phyloP scores from a whole-genome alignment of 106 monocot species.

The Dioscorea alata region DNA sequence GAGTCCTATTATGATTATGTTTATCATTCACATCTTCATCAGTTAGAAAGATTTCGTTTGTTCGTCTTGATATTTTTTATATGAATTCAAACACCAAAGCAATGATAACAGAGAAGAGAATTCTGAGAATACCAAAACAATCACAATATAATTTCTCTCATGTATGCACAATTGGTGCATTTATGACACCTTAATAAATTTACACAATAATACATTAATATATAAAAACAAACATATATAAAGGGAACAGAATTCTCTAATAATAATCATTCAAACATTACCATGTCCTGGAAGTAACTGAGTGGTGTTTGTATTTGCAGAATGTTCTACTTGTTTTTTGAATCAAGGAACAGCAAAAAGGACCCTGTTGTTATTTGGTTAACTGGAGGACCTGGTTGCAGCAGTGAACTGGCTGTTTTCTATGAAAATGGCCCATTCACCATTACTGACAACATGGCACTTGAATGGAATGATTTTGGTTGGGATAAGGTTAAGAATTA shows the following conservation, averaged over 20 bases:
- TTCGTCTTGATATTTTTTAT: too few species aligned
- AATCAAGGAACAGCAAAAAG: conserved; percentile 52
- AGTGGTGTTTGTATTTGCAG: conserved; percentile 17
- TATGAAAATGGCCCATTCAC: conserved; percentile 74
- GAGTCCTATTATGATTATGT: background rate
- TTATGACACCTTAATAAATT: too few species aligned
- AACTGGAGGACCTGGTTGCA: conserved; percentile 83
- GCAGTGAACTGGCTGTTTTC: conserved; percentile 77
- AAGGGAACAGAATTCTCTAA: too few species aligned
- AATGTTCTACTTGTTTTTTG: conserved; percentile 82
- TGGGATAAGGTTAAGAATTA: conserved; percentile 61
- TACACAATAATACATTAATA: too few species aligned
- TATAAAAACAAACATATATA: too few species aligned
- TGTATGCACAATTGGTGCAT: too few species aligned
- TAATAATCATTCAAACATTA: background rate
- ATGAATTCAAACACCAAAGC: too few species aligned
- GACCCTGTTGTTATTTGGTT: conserved; percentile 91
- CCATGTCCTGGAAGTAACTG: background rate
- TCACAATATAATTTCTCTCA: too few species aligned
- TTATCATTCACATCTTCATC: too few species aligned
- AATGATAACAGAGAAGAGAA: too few species aligned
- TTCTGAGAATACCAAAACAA: too few species aligned
- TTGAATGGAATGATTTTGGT: conserved; percentile 67
- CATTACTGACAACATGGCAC: conserved; percentile 51
- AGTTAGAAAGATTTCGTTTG: too few species aligned